Percentiles rank a stretch among this genome's conserved stretches.
These are phyloP conservation scores for Hygrocybe punicea DNA, from an alignment of 768 basidiomycete genomes.

Conservation along the genomic window DNA sequence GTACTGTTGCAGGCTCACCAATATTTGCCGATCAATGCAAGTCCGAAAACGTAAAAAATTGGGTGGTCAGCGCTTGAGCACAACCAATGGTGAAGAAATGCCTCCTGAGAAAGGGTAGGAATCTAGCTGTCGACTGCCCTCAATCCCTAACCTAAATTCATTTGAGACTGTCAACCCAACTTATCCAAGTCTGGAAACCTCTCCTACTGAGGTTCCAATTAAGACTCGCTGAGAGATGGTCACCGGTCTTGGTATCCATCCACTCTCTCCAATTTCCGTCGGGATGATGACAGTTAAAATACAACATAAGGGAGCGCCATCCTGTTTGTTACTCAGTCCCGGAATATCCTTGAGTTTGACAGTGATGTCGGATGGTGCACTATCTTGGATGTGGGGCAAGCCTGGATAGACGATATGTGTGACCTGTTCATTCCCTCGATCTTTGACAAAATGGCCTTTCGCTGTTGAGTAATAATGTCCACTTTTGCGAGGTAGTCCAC, in stretches of 20 bases:
- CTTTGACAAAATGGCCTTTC: constrained; percentile 84
- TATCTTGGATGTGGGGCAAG: constrained; percentile 67
- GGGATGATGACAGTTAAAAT: constrained; percentile 6
- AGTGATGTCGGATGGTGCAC: constrained; percentile 45
- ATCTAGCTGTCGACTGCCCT: too few species aligned
- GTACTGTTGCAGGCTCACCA: too few species aligned
- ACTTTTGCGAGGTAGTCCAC: constrained; percentile 85
- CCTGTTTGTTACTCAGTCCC: constrained; percentile 73
- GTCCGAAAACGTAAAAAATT: too few species aligned
- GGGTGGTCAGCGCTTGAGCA: too few species aligned
- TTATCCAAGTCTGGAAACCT: too few species aligned
- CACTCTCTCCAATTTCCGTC: constrained; percentile 66
- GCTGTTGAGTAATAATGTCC: constrained; percentile 72
- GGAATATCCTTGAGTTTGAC: constrained; percentile 80
- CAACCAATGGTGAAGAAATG: too few species aligned
- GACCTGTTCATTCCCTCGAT: constrained; percentile 83
- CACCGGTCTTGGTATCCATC: constrained; percentile 95
- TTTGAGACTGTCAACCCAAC: too few species aligned
- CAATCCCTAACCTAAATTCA: too few species aligned
- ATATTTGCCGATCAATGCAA: too few species aligned
- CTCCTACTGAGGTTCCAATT: too few species aligned
- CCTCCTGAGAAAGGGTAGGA: too few species aligned
- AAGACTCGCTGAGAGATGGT: too few species aligned
- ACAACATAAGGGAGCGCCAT: constrained; percentile 7
- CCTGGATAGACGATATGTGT: constrained; percentile 84